phyloP scores from a whole-genome alignment of 1,284 basidiomycete genomes.

The Malassezia cuniculi region DNA sequence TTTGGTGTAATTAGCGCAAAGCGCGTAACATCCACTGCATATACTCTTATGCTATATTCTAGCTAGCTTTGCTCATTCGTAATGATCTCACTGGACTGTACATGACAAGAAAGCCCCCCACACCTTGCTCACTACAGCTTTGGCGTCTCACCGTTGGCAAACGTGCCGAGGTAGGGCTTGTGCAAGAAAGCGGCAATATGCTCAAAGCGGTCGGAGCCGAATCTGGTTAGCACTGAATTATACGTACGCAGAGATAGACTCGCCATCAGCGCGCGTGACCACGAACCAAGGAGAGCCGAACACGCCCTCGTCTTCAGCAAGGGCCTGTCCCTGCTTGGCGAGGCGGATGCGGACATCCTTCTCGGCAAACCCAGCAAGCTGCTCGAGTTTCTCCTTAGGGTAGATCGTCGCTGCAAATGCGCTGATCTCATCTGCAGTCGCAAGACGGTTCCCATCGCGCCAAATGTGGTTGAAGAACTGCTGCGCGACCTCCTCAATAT shows the following conservation, averaged over 20 bases:
- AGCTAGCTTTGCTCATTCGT: too few relatives aligned
- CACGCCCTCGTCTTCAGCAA: slow-evolving; percentile 1
- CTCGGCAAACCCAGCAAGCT: background rate
- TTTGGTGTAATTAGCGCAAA: too few relatives aligned
- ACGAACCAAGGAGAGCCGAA: slow-evolving; percentile 11
- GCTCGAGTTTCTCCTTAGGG: background rate
- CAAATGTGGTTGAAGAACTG: slow-evolving; percentile 27
- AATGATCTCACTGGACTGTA: too few relatives aligned
- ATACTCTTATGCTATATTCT: too few relatives aligned
- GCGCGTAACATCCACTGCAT: too few relatives aligned
- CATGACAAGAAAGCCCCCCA: too few relatives aligned
- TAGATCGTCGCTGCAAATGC: background rate
- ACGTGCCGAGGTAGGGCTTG: slow-evolving; percentile 4
- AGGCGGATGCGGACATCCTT: background rate
- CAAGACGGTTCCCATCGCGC: slow-evolving; percentile 4
- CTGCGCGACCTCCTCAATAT: slow-evolving; percentile 15
- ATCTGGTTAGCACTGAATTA: background rate
- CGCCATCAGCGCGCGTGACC: slow-evolving; percentile 1
- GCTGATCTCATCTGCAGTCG: background rate
- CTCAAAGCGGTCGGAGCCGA: slow-evolving; percentile 4
- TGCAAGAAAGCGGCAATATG: slow-evolving; percentile 6
- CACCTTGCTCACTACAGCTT: background rate
- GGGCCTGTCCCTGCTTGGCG: background rate
- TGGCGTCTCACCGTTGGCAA: slow-evolving; percentile 3
- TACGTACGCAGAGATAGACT: background rate